These are phyloP conservation scores for Piedraia hortae DNA, from an alignment of 2,329 filamentous ascomycete species.

Conservation along the genomic window DNA sequence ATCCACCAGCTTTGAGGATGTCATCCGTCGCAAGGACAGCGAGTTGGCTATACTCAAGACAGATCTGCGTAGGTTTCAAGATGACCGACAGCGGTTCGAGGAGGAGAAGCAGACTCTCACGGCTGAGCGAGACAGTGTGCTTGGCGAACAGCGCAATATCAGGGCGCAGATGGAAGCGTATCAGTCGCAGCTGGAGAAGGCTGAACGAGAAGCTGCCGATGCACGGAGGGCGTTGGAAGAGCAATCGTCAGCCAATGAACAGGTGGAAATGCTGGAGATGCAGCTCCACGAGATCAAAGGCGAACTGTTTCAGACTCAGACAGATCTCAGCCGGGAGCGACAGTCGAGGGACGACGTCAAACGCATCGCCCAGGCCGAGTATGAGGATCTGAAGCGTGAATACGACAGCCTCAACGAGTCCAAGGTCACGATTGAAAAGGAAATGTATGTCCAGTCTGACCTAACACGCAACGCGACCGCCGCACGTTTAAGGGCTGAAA, in stretches of 20 bases:
- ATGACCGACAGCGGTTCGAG: conserved; percentile 52
- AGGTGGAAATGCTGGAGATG: conserved; percentile 62
- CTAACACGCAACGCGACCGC: conserved; percentile 65
- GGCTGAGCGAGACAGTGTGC: conserved; percentile 52
- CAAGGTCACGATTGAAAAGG: conserved; percentile 94
- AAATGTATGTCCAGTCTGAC: conserved; percentile 88
- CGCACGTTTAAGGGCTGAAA: conserved; percentile 50
- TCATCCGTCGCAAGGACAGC: conserved; percentile 80
- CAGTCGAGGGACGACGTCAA: conserved; percentile 88
- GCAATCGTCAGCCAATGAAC: conserved; percentile 67
- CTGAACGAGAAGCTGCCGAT: conserved; percentile 71
- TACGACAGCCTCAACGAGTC: conserved; percentile 69
- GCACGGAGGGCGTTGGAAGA: conserved; percentile 66
- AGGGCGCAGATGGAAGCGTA: conserved; percentile 73
- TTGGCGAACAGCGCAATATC: conserved; percentile 49
- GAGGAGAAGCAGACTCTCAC: conserved; percentile 45
- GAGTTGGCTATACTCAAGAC: conserved; percentile 63
- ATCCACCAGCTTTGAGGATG: conserved; percentile 81
- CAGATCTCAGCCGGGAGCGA: conserved; percentile 67
- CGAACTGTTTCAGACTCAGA: conserved; percentile 60
- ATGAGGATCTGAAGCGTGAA: conserved; percentile 54
- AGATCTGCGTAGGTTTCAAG: conserved; percentile 60
- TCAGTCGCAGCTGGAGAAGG: conserved; percentile 54
- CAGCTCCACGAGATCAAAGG: conserved; percentile 72
- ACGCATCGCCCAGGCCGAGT: conserved; percentile 71